These are phyloP conservation scores for Sideroxylon spinosum DNA, from an alignment of 179 eudicot genomes.

Conservation along the genomic window DNA sequence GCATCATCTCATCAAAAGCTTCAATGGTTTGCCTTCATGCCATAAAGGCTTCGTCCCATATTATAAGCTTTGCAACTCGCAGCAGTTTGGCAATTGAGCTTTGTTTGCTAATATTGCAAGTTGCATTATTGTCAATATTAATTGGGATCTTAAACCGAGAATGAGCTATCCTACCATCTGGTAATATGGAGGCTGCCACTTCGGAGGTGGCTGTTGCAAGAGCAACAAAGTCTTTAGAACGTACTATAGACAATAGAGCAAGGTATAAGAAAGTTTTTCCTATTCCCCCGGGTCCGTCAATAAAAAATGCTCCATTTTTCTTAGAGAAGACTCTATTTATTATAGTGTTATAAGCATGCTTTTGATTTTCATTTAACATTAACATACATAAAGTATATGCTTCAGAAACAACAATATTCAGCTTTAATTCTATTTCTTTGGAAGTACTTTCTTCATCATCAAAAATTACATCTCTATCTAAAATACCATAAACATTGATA, in stretches of 20 bases:
- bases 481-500: too few species aligned
- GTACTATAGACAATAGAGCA: background rate
- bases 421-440: background rate
- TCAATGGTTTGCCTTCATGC: constrained; percentile 1
- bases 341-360: background rate
- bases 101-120: too few species aligned
- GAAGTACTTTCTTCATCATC: too few species aligned
- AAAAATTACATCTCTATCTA: too few species aligned
- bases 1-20: constrained; percentile 2
- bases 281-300: constrained; percentile 5
- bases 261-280: constrained; percentile 21
- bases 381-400: background rate
- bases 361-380: background rate
- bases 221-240: background rate
- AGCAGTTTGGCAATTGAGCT: background rate
- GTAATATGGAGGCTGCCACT: constrained; percentile 10
- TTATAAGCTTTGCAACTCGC: background rate
- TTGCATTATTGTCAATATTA: background rate
- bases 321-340: too few species aligned
- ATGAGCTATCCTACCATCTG: constrained; percentile 17
- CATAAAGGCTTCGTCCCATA: constrained; percentile 28
- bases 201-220: constrained; percentile 18
- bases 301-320: constrained; percentile 1
- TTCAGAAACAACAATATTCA: background rate
- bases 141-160: constrained; percentile 21